Percentiles rank a stretch among this genome's conserved stretches.
Conservation (phyloP, 352 stramenopile genomes). For the Phytopythium ostracodes region DNA sequence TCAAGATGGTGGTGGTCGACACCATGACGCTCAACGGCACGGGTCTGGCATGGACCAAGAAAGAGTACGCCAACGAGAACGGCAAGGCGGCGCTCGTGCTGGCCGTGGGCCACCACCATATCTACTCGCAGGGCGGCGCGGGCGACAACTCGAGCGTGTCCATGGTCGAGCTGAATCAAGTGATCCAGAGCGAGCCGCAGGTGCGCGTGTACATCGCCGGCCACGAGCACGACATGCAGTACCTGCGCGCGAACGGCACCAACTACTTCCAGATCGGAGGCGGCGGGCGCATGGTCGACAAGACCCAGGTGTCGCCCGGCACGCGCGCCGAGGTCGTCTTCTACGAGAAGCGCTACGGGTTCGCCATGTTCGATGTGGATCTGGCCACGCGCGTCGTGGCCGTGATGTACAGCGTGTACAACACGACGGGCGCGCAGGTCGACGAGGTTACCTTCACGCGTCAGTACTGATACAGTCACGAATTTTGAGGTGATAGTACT, state of each 20-base stretch:
- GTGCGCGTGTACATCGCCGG: constrained; percentile 35
- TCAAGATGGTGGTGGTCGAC: constrained; percentile 33
- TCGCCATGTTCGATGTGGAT: constrained; percentile 27
- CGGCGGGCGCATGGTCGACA: constrained; percentile 25
- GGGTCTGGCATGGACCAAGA: constrained; percentile 11
- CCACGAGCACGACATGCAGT: constrained; percentile 45
- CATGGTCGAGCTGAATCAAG: constrained; percentile 20
- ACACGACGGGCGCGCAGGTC: constrained; percentile 24
- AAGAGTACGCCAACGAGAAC: constrained; percentile 22
- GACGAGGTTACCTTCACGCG: constrained; percentile 24
- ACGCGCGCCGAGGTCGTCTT: constrained; percentile 26
- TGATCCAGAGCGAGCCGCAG: constrained; percentile 19
- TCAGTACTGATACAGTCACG: constrained; percentile 12
- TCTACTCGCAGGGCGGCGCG: constrained; percentile 24
- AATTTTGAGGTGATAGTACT: background rate
- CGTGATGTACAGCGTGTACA: constrained; percentile 35
- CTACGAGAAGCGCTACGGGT: constrained; percentile 34
- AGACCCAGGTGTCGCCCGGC: constrained; percentile 18
- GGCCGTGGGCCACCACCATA: constrained; percentile 28
- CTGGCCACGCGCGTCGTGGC: constrained; percentile 16
- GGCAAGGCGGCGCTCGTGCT: constrained; percentile 19
- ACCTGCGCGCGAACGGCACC: constrained; percentile 17
- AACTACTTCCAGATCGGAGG: constrained; percentile 40
- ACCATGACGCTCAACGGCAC: constrained; percentile 22
- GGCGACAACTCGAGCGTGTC: constrained; percentile 24